A percentile compares a stretch with the other conserved stretches of the same genome.
These are phyloP conservation scores for Pseudopyricularia cyperi DNA, from an alignment of 2,329 filamentous ascomycete genomes.

Conservation along the genomic window DNA sequence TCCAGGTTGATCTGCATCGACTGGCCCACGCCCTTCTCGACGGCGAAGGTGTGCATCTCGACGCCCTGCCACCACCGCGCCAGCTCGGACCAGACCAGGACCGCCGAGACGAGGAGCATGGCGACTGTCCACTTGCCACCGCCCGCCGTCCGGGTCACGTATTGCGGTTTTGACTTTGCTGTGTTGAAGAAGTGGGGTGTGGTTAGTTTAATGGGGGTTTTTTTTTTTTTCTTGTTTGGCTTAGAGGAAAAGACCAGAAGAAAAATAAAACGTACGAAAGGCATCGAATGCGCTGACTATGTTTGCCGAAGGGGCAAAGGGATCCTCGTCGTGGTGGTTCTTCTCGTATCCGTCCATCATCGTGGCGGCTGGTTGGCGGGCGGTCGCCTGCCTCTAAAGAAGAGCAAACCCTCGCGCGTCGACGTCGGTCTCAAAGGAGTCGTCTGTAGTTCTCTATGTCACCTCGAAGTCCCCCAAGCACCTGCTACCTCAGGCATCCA, in stretches of 20 bases:
- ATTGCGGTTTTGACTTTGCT: slow-evolving; percentile 95
- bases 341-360: slow-evolving; percentile 68
- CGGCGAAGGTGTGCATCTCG: slow-evolving; percentile 81
- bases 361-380: background rate
- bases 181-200: slow-evolving; percentile 3
- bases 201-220: background rate
- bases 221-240: background rate
- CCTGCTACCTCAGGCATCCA: too few species aligned
- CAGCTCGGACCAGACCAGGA: slow-evolving; percentile 70
- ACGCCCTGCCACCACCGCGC: slow-evolving; percentile 70
- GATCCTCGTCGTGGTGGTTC: slow-evolving; percentile 59
- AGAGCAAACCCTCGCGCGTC: background rate
- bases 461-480: background rate
- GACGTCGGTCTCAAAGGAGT: background rate
- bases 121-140: slow-evolving; percentile 90
- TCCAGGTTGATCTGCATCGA: slow-evolving; percentile 91
- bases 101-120: slow-evolving; percentile 59
- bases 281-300: slow-evolving; percentile 87
- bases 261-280: slow-evolving; percentile 57
- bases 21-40: slow-evolving; percentile 83
- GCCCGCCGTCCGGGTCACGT: slow-evolving; percentile 69
- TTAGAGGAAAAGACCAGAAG: background rate
- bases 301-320: slow-evolving; percentile 61
- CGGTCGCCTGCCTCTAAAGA: background rate
- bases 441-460: too few species aligned